A percentile compares a stretch with the other conserved stretches of the same genome.
phyloP scores from a whole-genome alignment of 257 asterid genomes.

The Capsicum rhomboideum region DNA sequence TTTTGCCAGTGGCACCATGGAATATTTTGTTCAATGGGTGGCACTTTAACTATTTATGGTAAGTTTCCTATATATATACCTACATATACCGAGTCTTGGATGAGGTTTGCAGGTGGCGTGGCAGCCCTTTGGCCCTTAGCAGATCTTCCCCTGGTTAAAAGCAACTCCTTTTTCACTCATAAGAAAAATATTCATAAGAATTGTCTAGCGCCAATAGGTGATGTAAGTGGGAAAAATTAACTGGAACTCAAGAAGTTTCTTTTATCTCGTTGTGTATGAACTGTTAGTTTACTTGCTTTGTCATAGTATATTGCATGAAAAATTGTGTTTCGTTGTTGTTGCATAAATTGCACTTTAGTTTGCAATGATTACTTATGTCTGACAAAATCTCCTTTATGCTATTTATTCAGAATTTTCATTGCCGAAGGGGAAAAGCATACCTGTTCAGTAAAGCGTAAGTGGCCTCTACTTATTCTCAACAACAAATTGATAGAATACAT shows the following conservation, averaged over 20 bases:
- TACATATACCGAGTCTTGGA: background rate
- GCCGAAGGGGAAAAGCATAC: slow-evolving; percentile 81
- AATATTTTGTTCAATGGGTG: background rate
- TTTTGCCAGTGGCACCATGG: background rate
- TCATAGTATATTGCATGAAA: background rate
- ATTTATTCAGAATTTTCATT: slow-evolving; percentile 54
- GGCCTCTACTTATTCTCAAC: background rate
- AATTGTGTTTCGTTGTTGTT: background rate
- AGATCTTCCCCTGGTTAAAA: background rate
- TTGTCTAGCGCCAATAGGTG: background rate
- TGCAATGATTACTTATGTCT: background rate
- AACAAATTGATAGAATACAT: background rate
- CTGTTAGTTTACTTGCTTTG: background rate
- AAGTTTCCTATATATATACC: background rate
- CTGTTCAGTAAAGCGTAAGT: slow-evolving; percentile 73
- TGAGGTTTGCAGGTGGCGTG: background rate
- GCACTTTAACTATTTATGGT: background rate
- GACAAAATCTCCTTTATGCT: background rate
- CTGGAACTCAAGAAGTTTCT: background rate
- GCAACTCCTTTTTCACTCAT: background rate
- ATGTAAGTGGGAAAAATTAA: background rate
- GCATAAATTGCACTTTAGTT: background rate
- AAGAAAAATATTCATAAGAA: background rate
- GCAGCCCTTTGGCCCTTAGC: background rate
- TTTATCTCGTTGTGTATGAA: background rate